These are phyloP conservation scores for Nelumbo lutea DNA, from an alignment of 164 flowering plant species.

Conservation along the genomic window DNA sequence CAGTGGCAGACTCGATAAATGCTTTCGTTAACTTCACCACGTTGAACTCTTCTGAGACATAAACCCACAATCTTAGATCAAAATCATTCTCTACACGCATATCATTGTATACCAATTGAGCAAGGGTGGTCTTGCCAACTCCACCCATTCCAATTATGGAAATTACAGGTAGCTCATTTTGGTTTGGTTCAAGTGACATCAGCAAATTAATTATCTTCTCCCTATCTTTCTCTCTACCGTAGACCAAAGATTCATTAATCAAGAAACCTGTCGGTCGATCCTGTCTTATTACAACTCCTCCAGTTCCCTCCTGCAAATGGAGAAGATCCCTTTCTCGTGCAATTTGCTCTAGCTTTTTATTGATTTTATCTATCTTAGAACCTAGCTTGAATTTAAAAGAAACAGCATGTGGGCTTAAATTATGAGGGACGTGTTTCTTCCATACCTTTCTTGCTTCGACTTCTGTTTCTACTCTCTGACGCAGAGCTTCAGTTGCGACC, in stretches of 20 bases:
- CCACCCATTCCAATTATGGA: not conserved
- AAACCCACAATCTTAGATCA: not conserved
- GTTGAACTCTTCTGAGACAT: not conserved
- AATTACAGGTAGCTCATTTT: not conserved
- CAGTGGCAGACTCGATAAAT: not conserved
- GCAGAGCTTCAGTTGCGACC: not conserved
- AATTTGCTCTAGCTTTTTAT: not conserved
- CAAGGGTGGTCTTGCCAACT: slow-evolving; percentile 1
- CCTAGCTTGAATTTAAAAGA: not conserved
- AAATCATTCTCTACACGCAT: not conserved
- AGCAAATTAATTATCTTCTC: not conserved
- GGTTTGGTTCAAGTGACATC: not conserved
- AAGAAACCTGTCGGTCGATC: not conserved
- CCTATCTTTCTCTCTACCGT: not conserved
- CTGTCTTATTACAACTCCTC: not conserved
- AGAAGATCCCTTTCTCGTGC: not conserved
- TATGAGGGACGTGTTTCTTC: not conserved
- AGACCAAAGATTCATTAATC: not conserved
- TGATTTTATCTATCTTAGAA: not conserved
- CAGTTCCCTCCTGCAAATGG: not conserved
- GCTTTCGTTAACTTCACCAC: not conserved
- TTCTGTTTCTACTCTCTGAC: not conserved
- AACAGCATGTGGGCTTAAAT: not conserved
- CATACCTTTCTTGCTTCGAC: not conserved
- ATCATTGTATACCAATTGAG: not conserved